Conservation (phyloP, 202 grass and related monocot genomes). For the Digitaria exilis region DNA sequence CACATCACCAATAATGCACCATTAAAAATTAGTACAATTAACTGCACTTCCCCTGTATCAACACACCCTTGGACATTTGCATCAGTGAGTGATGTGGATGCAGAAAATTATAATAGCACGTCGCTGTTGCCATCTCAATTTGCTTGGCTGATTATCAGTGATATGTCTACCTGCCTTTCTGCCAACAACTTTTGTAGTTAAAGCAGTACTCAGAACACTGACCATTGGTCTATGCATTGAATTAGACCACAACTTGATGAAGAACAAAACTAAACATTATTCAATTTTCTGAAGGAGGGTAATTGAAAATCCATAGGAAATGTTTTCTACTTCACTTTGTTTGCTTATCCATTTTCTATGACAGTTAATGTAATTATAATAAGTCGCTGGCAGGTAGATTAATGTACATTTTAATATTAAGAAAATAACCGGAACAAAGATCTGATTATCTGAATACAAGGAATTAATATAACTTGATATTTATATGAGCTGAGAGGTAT, state of each 20-base stretch:
- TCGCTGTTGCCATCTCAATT: slow-evolving; percentile 18
- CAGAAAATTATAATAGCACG: slow-evolving; percentile 20
- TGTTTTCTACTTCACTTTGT: background rate
- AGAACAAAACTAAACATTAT: background rate
- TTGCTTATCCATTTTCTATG: background rate
- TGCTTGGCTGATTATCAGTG: background rate
- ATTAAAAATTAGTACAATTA: slow-evolving; percentile 21
- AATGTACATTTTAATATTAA: background rate
- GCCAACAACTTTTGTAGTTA: slow-evolving; percentile 6
- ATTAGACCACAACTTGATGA: slow-evolving; percentile 17
- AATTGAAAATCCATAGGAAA: background rate
- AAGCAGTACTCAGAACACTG: slow-evolving; percentile 13
- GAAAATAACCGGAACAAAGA: background rate
- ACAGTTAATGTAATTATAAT: background rate
- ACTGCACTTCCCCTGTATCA: background rate
- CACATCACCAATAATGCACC: slow-evolving; percentile 41
- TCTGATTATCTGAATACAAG: background rate
- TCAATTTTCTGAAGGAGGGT: slow-evolving; percentile 3
- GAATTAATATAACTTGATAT: slow-evolving; percentile 9
- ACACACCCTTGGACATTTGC: slow-evolving; percentile 10
- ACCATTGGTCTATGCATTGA: background rate
- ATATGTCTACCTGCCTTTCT: slow-evolving; percentile 15
- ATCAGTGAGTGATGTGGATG: background rate
- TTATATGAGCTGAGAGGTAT: too few relatives aligned
- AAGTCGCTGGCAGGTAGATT: slow-evolving; percentile 8